Conservation (phyloP, 352 stramenopile species). For the Phytophthora sp. region DNA sequence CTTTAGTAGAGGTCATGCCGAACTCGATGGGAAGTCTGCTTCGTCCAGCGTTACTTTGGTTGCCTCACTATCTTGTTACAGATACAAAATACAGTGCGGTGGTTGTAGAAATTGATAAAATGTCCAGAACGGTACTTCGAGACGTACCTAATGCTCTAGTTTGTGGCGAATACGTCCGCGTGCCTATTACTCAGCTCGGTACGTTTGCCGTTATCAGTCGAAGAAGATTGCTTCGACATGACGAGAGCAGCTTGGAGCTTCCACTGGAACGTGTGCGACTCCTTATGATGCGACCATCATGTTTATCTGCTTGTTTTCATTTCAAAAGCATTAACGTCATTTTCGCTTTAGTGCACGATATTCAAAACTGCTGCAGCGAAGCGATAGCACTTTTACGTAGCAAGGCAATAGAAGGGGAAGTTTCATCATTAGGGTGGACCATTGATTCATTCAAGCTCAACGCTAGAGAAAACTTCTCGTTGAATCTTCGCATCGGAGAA, state of each 20-base stretch:
- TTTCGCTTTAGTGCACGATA: constrained; percentile 17
- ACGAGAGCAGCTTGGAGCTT: constrained; percentile 4
- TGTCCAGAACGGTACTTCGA: constrained; percentile 28
- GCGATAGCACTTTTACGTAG: neutral
- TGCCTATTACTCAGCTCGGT: constrained; percentile 21
- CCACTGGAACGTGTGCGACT: constrained; percentile 11
- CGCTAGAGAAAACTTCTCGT: constrained; percentile 19
- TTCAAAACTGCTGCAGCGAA: constrained; percentile 7
- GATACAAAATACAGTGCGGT: constrained; percentile 7
- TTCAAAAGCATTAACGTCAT: constrained; percentile 1
- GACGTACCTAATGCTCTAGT: constrained; percentile 14
- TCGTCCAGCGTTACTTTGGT: constrained; percentile 34
- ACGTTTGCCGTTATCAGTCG: constrained; percentile 26
- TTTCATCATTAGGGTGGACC: neutral
- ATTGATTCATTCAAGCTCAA: constrained; percentile 21
- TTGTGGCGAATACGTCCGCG: constrained; percentile 7
- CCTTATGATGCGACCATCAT: constrained; percentile 11
- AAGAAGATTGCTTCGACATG: neutral
- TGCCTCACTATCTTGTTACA: constrained; percentile 30
- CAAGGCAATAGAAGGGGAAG: too few relatives aligned
- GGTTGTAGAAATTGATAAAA: constrained; percentile 34
- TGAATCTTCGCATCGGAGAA: constrained; percentile 16
- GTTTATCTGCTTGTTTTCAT: constrained; percentile 1
- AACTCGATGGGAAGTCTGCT: constrained; percentile 30
- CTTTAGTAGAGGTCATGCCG: constrained; percentile 52